A percentile compares a stretch with the other conserved stretches of the same genome.
Evolutionary conservation across 2,329 filamentous ascomycete species (phyloP).

Genomic region (Clarireedia homoeocarpa): DNA sequence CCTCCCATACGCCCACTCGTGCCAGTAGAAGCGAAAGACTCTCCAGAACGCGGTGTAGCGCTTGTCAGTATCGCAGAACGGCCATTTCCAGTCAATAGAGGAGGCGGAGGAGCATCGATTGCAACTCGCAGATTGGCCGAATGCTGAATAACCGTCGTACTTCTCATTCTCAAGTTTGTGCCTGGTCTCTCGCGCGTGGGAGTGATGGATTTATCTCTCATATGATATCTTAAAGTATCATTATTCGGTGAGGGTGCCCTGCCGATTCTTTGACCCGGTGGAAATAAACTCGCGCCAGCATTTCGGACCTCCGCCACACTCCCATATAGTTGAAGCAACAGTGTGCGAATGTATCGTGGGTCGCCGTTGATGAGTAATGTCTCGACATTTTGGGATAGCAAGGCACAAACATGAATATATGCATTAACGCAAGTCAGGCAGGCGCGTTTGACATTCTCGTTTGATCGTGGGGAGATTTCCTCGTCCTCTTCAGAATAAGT

Average conservation of each 20-base stretch:
- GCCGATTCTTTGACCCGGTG: constrained; percentile 9
- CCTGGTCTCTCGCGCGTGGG: constrained; percentile 43
- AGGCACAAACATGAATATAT: constrained; percentile 57
- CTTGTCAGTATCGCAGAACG: constrained; percentile 42
- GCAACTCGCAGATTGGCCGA: constrained; percentile 40
- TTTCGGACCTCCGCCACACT: constrained; percentile 58
- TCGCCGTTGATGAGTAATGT: constrained; percentile 58
- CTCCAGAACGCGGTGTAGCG: constrained; percentile 72
- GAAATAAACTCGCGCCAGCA: constrained; percentile 23
- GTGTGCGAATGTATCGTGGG: constrained; percentile 57
- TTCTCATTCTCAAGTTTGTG: constrained; percentile 27
- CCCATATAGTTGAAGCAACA: constrained; percentile 56
- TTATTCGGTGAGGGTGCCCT: constrained; percentile 13
- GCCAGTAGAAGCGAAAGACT: constrained; percentile 58
- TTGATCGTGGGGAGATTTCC: constrained; percentile 42
- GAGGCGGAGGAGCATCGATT: constrained; percentile 43
- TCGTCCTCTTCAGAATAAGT: constrained; percentile 42
- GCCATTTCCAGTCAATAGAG: constrained; percentile 41
- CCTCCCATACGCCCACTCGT: constrained; percentile 25
- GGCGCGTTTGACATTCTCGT: constrained; percentile 55
- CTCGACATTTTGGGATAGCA: constrained; percentile 54
- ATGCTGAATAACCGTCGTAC: constrained; percentile 28
- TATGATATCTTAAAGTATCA: constrained; percentile 43
- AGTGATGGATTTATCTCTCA: constrained; percentile 45
- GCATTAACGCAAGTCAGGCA: constrained; percentile 56